Evolutionary conservation across 495 filamentous ascomycete genomes (phyloP).

Genomic region (Usnea hakonensis): DNA sequence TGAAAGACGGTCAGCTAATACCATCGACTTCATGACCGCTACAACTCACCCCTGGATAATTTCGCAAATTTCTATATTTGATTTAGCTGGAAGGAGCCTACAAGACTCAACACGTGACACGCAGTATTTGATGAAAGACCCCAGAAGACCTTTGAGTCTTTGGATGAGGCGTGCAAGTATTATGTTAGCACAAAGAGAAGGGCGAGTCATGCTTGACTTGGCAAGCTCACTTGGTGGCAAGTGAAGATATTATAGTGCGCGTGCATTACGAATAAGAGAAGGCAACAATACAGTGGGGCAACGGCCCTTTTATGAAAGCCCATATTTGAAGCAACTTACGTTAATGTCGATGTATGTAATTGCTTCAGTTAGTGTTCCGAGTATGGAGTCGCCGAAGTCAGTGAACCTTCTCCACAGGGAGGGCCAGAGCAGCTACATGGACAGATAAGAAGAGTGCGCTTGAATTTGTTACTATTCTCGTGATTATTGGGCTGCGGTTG

Average conservation of each 20-base stretch:
- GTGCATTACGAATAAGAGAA: background rate
- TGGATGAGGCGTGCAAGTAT: conserved; percentile 22
- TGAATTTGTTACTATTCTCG: conserved; percentile 9
- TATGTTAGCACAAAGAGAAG: conserved; percentile 19
- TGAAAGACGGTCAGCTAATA: background rate
- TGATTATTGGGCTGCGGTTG: conserved; percentile 11
- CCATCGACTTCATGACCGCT: background rate
- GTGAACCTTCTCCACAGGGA: background rate
- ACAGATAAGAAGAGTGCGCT: background rate
- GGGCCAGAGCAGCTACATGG: conserved; percentile 7
- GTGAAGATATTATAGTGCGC: background rate
- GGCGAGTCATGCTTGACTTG: conserved; percentile 15
- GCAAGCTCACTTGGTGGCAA: background rate
- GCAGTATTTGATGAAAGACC: conserved; percentile 8
- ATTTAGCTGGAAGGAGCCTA: background rate
- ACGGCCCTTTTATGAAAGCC: conserved; percentile 6
- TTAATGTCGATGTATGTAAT: background rate
- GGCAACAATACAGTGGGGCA: background rate
- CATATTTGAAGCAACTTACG: conserved; percentile 1
- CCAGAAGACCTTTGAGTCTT: conserved; percentile 21
- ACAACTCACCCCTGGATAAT: conserved; percentile 1
- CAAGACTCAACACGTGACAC: background rate
- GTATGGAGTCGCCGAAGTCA: conserved; percentile 1
- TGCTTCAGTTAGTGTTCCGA: background rate
- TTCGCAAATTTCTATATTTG: conserved; percentile 8